phyloP scores from a whole-genome alignment of 2,329 filamentous ascomycete species.

The Xylariaceae sp. region DNA sequence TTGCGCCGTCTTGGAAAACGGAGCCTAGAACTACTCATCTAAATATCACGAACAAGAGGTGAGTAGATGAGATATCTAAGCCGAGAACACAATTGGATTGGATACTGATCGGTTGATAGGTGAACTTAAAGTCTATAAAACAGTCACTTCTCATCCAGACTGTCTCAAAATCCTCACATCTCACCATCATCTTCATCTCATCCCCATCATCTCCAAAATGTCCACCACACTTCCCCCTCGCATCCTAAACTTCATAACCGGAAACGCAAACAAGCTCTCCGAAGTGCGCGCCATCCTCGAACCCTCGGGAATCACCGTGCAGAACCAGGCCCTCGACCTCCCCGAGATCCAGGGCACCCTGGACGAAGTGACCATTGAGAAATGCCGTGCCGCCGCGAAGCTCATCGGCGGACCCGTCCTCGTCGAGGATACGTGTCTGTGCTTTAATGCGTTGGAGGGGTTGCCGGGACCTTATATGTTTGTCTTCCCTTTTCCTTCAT shows the following conservation, averaged over 20 bases:
- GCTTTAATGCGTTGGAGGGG: slow-evolving; percentile 85
- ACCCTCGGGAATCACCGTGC: slow-evolving; percentile 58
- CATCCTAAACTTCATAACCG: slow-evolving; percentile 84
- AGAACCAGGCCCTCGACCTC: slow-evolving; percentile 71
- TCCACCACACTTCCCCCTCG: slow-evolving; percentile 24
- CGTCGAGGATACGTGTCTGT: slow-evolving; percentile 92
- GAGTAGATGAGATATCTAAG: too few relatives aligned
- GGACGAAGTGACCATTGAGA: slow-evolving; percentile 85
- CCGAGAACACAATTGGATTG: too few relatives aligned
- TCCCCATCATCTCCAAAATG: not conserved
- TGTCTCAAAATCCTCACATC: not conserved
- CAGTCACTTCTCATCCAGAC: not conserved
- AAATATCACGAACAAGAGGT: too few relatives aligned
- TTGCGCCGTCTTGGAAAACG: not conserved
- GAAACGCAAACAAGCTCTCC: slow-evolving; percentile 87
- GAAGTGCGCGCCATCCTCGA: slow-evolving; percentile 87
- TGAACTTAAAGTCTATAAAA: too few relatives aligned
- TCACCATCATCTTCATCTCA: not conserved
- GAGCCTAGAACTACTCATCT: too few relatives aligned
- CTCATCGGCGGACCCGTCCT: slow-evolving; percentile 71
- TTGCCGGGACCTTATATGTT: slow-evolving; percentile 96
- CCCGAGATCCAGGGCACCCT: slow-evolving; percentile 88
- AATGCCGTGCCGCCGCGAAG: slow-evolving; percentile 77
- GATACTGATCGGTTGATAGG: too few relatives aligned
- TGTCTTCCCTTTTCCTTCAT: slow-evolving; percentile 29